phyloP scores from a whole-genome alignment of 2,329 filamentous ascomycete species.

The Oidium heveae region DNA sequence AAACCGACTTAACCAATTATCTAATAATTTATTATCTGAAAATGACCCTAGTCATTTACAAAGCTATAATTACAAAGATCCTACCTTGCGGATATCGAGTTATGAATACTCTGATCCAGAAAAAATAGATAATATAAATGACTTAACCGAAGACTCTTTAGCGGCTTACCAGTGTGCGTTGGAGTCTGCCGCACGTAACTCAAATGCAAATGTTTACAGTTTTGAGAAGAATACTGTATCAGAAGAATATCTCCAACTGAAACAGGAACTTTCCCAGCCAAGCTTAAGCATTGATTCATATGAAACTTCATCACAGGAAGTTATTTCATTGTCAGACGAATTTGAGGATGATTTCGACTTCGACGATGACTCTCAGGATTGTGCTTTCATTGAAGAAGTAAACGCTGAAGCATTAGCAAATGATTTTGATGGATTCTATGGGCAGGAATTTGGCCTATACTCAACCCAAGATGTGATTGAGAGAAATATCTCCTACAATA shows the following conservation, averaged over 20 bases:
- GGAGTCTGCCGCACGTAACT: constrained; percentile 55
- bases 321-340: constrained; percentile 13
- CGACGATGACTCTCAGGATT: constrained; percentile 49
- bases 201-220: constrained; percentile 53
- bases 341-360: constrained; percentile 24
- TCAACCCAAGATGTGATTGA: constrained; percentile 27
- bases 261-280: constrained; percentile 13
- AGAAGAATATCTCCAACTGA: constrained; percentile 6
- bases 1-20: too few relatives aligned
- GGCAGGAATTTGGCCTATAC: constrained; percentile 91
- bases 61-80: too few relatives aligned
- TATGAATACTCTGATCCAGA: neutral
- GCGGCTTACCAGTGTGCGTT: constrained; percentile 64
- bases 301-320: constrained; percentile 12
- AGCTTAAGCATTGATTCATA: constrained; percentile 18
- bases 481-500: constrained; percentile 27
- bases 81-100: too few relatives aligned
- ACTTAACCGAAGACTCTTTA: constrained; percentile 28
- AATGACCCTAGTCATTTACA: too few relatives aligned
- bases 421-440: constrained; percentile 84
- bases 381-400: constrained; percentile 78
- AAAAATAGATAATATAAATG: constrained; percentile 1
- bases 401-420: constrained; percentile 84
- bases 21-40: too few relatives aligned
- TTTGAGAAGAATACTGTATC: constrained; percentile 22